Evolutionary conservation across 2,329 filamentous ascomycete genomes (phyloP).

Genomic region (Amphichorda felina): DNA sequence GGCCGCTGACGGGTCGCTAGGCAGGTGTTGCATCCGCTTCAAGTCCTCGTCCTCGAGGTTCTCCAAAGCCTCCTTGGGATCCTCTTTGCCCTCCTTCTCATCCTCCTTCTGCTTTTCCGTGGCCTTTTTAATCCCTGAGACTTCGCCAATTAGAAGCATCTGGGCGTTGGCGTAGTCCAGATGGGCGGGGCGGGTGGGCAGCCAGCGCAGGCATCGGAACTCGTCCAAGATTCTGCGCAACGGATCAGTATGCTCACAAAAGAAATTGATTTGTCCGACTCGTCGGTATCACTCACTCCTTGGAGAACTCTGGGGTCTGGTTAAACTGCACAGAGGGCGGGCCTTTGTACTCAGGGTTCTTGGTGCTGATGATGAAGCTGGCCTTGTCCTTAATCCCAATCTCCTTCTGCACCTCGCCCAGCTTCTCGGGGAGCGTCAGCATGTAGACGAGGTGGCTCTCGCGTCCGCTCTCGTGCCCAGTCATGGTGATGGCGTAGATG

Average conservation of each 20-base stretch:
- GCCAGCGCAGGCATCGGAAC: constrained; percentile 64
- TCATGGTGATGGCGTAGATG: constrained; percentile 69
- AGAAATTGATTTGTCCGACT: neutral
- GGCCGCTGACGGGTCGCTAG: constrained; percentile 29
- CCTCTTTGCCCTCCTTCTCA: constrained; percentile 46
- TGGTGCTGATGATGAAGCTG: constrained; percentile 67
- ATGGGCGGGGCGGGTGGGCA: constrained; percentile 59
- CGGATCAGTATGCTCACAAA: neutral
- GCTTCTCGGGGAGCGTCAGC: constrained; percentile 57
- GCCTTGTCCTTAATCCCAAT: constrained; percentile 61
- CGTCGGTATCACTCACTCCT: constrained; percentile 44
- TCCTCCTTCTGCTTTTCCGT: constrained; percentile 42
- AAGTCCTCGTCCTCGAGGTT: constrained; percentile 66
- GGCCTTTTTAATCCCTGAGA: constrained; percentile 42
- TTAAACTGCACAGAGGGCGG: constrained; percentile 53
- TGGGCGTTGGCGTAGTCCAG: constrained; percentile 67
- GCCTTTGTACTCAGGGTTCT: constrained; percentile 62
- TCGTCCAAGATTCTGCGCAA: constrained; percentile 51
- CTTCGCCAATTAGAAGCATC: constrained; percentile 67
- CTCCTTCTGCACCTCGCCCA: constrained; percentile 62
- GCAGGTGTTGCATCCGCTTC: constrained; percentile 45
- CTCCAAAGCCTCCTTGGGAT: constrained; percentile 60
- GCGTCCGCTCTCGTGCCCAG: constrained; percentile 12
- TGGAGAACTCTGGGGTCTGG: constrained; percentile 55
- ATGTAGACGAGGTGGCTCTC: constrained; percentile 61